Evolutionary conservation across 2,329 filamentous ascomycete genomes (phyloP).

Genomic region (Aspergillus pseudonomiae): DNA sequence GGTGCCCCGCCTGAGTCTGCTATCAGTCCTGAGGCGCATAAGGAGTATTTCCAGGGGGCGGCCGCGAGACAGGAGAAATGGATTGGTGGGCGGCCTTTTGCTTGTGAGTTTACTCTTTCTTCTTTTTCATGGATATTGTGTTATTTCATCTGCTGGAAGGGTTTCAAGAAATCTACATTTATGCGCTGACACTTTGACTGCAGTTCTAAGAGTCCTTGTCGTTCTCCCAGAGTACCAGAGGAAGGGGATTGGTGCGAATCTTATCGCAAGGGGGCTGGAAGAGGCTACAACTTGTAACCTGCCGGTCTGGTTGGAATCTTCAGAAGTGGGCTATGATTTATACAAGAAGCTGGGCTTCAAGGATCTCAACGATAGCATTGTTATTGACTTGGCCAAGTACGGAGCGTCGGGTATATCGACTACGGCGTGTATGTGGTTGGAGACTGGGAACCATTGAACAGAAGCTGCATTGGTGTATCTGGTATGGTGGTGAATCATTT

Average conservation of each 20-base stretch:
- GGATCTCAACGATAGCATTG: not conserved
- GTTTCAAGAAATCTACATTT: too few species aligned
- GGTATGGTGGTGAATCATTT: too few species aligned
- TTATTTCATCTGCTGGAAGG: not conserved
- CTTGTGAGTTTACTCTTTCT: not conserved
- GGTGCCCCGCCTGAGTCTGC: not conserved
- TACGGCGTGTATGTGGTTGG: not conserved
- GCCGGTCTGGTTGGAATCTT: slow-evolving; percentile 3
- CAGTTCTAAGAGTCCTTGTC: slow-evolving; percentile 1
- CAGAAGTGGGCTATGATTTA: slow-evolving; percentile 1
- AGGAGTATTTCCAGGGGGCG: not conserved
- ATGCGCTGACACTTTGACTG: not conserved
- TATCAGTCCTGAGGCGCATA: not conserved
- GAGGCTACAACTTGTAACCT: not conserved
- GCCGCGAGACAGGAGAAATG: not conserved
- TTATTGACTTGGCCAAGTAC: not conserved
- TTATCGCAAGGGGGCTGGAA: not conserved
- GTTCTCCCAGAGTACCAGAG: slow-evolving; percentile 5
- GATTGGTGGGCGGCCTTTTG: not conserved
- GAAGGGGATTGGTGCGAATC: not conserved
- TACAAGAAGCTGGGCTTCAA: slow-evolving; percentile 4
- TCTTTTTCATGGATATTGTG: not conserved
- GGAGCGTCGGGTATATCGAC: not conserved
- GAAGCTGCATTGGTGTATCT: not conserved
- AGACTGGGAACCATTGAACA: not conserved